Evolutionary conservation across 257 asterid species (phyloP).

Genomic region (Sherardia arvensis): DNA sequence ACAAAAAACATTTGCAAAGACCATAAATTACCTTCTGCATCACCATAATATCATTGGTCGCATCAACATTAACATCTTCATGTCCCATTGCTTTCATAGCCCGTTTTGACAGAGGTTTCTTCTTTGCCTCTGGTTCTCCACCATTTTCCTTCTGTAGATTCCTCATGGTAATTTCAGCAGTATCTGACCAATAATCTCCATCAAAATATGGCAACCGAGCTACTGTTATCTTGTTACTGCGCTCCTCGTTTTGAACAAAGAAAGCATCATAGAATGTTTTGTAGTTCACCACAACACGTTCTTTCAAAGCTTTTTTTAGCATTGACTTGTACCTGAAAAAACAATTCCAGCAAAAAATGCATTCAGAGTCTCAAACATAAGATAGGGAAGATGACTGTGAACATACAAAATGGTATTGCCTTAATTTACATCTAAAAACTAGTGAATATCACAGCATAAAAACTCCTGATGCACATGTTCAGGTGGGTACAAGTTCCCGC

Average conservation of each 20-base stretch:
- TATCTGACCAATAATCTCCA: conserved; percentile 62
- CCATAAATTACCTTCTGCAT: conserved; percentile 47
- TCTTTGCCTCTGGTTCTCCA: conserved; percentile 27
- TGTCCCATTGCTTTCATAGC: conserved; percentile 48
- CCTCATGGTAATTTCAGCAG: conserved; percentile 37
- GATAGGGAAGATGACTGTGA: neutral
- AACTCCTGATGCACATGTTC: neutral
- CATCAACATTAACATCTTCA: conserved; percentile 28
- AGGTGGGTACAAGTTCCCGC: neutral
- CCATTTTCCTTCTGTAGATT: conserved; percentile 27
- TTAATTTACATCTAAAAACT: neutral
- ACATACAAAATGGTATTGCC: conserved; percentile 5
- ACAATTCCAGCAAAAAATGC: conserved; percentile 6
- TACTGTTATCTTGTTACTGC: conserved; percentile 46
- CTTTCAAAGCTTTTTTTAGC: conserved; percentile 49
- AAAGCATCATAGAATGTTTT: conserved; percentile 50
- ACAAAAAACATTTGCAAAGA: neutral
- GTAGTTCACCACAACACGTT: conserved; percentile 41
- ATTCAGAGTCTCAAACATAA: neutral
- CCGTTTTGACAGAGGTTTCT: conserved; percentile 34
- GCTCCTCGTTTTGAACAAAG: conserved; percentile 39
- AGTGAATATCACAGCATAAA: neutral
- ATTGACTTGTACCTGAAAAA: conserved; percentile 53
- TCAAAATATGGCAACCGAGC: conserved; percentile 71
- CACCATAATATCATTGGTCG: conserved; percentile 46